Evolutionary conservation across 495 filamentous ascomycete genomes (phyloP).

Genomic region (Hypoxylon perforatum): DNA sequence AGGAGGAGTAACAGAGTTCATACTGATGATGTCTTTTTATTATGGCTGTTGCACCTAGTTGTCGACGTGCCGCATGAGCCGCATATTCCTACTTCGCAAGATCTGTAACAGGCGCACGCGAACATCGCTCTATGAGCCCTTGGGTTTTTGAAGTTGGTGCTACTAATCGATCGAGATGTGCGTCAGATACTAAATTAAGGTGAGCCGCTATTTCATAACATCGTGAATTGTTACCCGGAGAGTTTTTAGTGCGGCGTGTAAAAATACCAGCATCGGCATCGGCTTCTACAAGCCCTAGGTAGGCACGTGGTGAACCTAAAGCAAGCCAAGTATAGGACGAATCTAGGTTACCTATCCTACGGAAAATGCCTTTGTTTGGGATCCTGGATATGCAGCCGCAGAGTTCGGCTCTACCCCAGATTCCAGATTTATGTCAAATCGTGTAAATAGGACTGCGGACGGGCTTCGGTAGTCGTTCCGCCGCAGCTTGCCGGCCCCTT

Average conservation of each 20-base stretch:
- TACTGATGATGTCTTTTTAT: slow-evolving; percentile 9
- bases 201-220: neutral
- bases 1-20: neutral
- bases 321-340: neutral
- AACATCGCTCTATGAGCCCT: no score
- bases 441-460: slow-evolving; percentile 6
- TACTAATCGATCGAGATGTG: neutral
- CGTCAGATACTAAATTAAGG: neutral
- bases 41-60: neutral
- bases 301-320: no score
- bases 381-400: slow-evolving; percentile 10
- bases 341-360: neutral
- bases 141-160: no score
- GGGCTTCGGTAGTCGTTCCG: slow-evolving; percentile 34
- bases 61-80: slow-evolving; percentile 19
- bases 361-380: slow-evolving; percentile 1
- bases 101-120: no score
- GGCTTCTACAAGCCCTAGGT: no score
- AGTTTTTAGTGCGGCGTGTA: neutral
- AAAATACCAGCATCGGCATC: no score
- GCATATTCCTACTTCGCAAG: slow-evolving; percentile 7
- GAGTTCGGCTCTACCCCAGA: slow-evolving; percentile 30
- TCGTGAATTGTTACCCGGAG: neutral
- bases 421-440: slow-evolving; percentile 24
- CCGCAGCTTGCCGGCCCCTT: slow-evolving; percentile 22